Conservation (phyloP, 169 alveolate species). For the Toxoplasma gondii region DNA sequence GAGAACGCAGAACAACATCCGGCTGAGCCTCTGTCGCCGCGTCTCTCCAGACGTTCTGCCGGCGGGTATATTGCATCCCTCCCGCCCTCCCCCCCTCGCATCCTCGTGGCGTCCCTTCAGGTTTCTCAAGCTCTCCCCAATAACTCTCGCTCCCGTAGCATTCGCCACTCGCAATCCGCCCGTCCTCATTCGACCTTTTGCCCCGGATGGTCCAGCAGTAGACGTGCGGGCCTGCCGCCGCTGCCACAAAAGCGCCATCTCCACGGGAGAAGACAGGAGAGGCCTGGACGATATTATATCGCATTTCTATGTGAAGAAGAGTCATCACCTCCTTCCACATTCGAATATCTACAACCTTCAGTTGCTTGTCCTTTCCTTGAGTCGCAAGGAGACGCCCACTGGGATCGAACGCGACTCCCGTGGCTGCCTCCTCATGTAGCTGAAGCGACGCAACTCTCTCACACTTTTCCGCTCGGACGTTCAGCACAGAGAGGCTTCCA, state of each 20-base stretch:
- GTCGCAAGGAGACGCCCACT: neutral
- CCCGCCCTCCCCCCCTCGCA: neutral
- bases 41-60: neutral
- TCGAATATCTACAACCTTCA: slow-evolving; percentile 20
- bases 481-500: slow-evolving; percentile 1
- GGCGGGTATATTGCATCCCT: neutral
- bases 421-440: slow-evolving; percentile 21
- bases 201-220: neutral
- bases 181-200: neutral
- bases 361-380: slow-evolving; percentile 18
- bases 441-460: neutral
- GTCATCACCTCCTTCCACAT: neutral
- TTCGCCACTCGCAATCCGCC: neutral
- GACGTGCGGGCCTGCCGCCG: slow-evolving; percentile 39
- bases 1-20: neutral
- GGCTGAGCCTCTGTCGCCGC: neutral
- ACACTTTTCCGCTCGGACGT: slow-evolving; percentile 1
- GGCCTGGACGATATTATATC: slow-evolving; percentile 8
- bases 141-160: neutral
- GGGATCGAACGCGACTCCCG: slow-evolving; percentile 29
- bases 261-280: neutral
- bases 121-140: neutral
- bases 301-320: slow-evolving; percentile 24
- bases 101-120: neutral
- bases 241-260: slow-evolving; percentile 8